Base-by-base conservation (phyloP, 2,329 filamentous ascomycete genomes). In the Ceratocystis variospora region DNA sequence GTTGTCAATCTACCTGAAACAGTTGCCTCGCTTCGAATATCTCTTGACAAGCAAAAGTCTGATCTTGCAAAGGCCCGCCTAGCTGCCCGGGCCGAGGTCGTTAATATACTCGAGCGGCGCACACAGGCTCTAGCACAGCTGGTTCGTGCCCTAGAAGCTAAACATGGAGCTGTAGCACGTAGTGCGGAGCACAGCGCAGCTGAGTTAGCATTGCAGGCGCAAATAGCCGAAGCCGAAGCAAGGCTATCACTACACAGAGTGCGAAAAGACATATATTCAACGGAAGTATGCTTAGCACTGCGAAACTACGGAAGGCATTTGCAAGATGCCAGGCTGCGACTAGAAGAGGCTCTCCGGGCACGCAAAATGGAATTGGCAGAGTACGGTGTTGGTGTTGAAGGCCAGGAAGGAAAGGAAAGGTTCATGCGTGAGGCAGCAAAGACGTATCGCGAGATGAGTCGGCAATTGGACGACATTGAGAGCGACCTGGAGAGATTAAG, bases 341-440 rank as follows among this genome's bases (percentile, higher is more conserved):
- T 79, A 2, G 72, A 75, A 37, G 80, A 82, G 70, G 74, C 74
- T 1, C 69, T 81, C 0, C 73, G 75, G 12, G 74, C 76, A 17
- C 69, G 79, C 41, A 71, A 74, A 71, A 75, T 72, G 10, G 76
- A 82, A 71, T 71, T 85, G 53, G 74, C 70, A 7, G 79, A 77
- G 37, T 84, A 83, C 66, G 81, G 82, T 0, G 78, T 82, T 1
- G 74, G 72, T 1, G 71, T 76, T 0, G 71, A 72, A 8, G 72
- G 72, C 0, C 73, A 70, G 0, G 74, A 75, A 62, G 72, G 63
- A 6, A 82, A 80, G 73, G 80, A 80, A 70, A 76, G 75, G 67
- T 75, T 74, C 28, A 78, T 83, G 77, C 76, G 78, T 65, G 81
- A 84, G 71, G 79, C 83, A 76, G 81, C 79, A 2, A 74, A 76